Evolutionary conservation across 1,284 basidiomycete genomes (phyloP), one percentile per base, ranked within the genome.

Genomic region (Xerocomus amazonicus): DNA sequence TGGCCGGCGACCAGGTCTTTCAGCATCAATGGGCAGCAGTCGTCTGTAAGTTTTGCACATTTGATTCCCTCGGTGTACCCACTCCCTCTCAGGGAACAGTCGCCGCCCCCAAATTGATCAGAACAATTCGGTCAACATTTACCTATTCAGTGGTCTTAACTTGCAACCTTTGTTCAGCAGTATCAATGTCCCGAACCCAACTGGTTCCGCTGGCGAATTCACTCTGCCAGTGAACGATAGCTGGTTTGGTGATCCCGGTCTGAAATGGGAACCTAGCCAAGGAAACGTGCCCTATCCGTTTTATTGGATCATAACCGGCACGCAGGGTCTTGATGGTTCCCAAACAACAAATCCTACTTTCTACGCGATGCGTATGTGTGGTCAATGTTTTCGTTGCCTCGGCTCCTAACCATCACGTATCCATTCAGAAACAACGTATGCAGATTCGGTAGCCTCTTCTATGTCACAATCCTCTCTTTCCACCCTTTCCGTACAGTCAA

Each of bases 11-110:
- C 28, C 52, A 70, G 26, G 72, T 90, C 52, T 67, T 76, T 19
- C 88, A 92, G 64, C 78, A 83, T 61, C 67, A 87, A 51, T 88
- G 79, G 74, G 79, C 82, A 6, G 75, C 80, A 32, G 83, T 90
- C 62, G 81, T 91, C 60, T 90, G 88, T 88, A 59, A 61, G 86
- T 82, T 0, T 41, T 1, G 39, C 2, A 45, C 27, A 50, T 47
- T 37, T 44, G 3, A 36, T 56, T 34, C 41, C 41, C 39, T 46
- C 50, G 19, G 40, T 45, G n/a, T 59, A 58, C 57, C 60, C 55
- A 64, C 52, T 26, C 6, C 28, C 55, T 55, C 41, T 36, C 59
- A 81, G 79, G 80, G 80, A 82, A 81, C 56, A 74, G 70, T 61
- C 63, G 63, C 28, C 67, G 72, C 29, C 79, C 79, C 9, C 67